Evolutionary conservation across 1,284 basidiomycete genomes (phyloP).

Genomic region (Cryptococcus sp.): DNA sequence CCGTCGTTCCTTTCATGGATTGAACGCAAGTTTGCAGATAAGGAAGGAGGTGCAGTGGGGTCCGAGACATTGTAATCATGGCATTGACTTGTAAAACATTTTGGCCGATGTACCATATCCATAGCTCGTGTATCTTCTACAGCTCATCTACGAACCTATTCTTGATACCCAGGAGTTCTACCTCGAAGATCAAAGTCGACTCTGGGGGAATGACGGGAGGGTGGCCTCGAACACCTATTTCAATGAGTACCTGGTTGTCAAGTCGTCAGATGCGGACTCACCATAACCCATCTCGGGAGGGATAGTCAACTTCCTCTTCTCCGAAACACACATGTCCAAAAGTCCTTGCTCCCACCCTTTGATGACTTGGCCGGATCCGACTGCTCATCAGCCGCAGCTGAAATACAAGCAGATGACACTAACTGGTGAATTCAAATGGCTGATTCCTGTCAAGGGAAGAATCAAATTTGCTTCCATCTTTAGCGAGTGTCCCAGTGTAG

Average conservation of each 20-base stretch:
- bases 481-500: constrained; percentile 53
- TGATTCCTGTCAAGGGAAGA: constrained; percentile 52
- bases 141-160: constrained; percentile 43
- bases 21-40: constrained; percentile 20
- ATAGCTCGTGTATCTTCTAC: constrained; percentile 5
- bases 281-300: constrained; percentile 75
- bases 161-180: constrained; percentile 65
- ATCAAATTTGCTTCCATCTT: constrained; percentile 54
- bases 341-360: constrained; percentile 51
- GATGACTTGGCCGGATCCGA: constrained; percentile 55
- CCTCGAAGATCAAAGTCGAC: constrained; percentile 83
- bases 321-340: constrained; percentile 73
- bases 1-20: constrained; percentile 44
- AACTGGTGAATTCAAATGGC: constrained; percentile 52
- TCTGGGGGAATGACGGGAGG: constrained; percentile 68
- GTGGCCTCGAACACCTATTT: constrained; percentile 55
- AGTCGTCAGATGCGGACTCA: constrained; percentile 46
- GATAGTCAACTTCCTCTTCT: constrained; percentile 88
- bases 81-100: neutral
- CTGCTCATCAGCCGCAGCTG: constrained; percentile 20
- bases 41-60: constrained; percentile 11
- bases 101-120: neutral
- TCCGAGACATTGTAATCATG: neutral
- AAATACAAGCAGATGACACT: constrained; percentile 9
- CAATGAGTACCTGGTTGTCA: neutral